phyloP scores from a whole-genome alignment of 306 rosid genomes.

The Quercus alba region DNA sequence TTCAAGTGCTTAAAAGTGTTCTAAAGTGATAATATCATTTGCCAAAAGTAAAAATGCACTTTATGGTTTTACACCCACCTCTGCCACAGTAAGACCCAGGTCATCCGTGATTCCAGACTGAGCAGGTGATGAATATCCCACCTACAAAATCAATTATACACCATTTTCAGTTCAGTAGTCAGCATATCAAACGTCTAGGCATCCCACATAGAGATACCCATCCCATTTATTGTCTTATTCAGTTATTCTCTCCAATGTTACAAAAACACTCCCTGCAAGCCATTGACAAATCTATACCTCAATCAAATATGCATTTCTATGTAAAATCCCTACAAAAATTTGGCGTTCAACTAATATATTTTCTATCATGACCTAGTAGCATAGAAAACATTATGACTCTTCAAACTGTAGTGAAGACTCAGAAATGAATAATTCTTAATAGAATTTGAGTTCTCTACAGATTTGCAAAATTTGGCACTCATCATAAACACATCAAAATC shows the following conservation, averaged over 20 bases:
- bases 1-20: neutral
- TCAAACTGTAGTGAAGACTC: too few species aligned
- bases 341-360: too few species aligned
- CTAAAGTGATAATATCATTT: neutral
- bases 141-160: constrained; percentile 41
- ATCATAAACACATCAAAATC: too few species aligned
- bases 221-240: neutral
- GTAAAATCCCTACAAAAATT: too few species aligned
- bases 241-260: neutral
- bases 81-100: constrained; percentile 52
- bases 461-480: too few species aligned
- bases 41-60: neutral
- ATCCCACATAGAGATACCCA: neutral
- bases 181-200: constrained; percentile 1
- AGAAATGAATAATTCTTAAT: too few species aligned
- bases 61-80: constrained; percentile 37
- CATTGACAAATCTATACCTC: neutral
- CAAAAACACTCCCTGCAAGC: neutral
- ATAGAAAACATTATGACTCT: too few species aligned
- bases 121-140: constrained; percentile 90
- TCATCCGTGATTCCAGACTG: constrained; percentile 65
- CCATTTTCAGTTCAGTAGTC: neutral
- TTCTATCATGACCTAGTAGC: too few species aligned
- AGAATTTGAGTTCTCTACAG: too few species aligned
- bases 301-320: neutral